Conservation (phyloP, 2,329 filamentous ascomycete species). For the Verruconis gallopava region DNA sequence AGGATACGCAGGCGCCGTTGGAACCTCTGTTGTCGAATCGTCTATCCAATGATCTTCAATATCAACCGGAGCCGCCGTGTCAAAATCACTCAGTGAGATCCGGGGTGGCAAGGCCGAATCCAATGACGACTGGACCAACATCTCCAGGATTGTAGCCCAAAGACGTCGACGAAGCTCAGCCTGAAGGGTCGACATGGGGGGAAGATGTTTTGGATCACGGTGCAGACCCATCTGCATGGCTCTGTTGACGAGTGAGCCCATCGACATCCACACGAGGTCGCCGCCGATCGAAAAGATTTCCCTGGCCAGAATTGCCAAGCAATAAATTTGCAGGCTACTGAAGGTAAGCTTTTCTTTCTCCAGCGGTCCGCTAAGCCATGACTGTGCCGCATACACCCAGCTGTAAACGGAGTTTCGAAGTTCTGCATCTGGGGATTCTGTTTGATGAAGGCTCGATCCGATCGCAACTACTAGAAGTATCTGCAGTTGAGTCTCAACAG, state of each 20-base stretch:
- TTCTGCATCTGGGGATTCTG: neutral
- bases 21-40: slow-evolving; percentile 12
- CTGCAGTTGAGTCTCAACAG: slow-evolving; percentile 18
- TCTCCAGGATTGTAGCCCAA: slow-evolving; percentile 25
- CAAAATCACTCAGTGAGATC: slow-evolving; percentile 21
- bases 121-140: slow-evolving; percentile 20
- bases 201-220: slow-evolving; percentile 19
- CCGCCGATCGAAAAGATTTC: slow-evolving; percentile 21
- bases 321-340: slow-evolving; percentile 23
- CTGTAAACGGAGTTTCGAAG: slow-evolving; percentile 7
- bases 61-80: slow-evolving; percentile 16
- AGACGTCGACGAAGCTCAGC: slow-evolving; percentile 20
- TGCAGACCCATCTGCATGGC: slow-evolving; percentile 24
- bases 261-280: slow-evolving; percentile 24
- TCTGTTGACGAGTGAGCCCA: slow-evolving; percentile 19
- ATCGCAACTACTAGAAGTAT: slow-evolving; percentile 23
- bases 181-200: slow-evolving; percentile 12
- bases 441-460: slow-evolving; percentile 13
- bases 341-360: slow-evolving; percentile 19
- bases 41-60: slow-evolving; percentile 16
- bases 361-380: slow-evolving; percentile 24
- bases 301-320: slow-evolving; percentile 22
- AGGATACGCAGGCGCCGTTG: slow-evolving; percentile 12
- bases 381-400: slow-evolving; percentile 23
- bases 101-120: slow-evolving; percentile 20